A percentile compares a stretch with the other conserved stretches of the same genome.
These are phyloP conservation scores for Trichoderma simmonsii DNA, from an alignment of 2,329 filamentous ascomycete genomes.

Conservation along the genomic window DNA sequence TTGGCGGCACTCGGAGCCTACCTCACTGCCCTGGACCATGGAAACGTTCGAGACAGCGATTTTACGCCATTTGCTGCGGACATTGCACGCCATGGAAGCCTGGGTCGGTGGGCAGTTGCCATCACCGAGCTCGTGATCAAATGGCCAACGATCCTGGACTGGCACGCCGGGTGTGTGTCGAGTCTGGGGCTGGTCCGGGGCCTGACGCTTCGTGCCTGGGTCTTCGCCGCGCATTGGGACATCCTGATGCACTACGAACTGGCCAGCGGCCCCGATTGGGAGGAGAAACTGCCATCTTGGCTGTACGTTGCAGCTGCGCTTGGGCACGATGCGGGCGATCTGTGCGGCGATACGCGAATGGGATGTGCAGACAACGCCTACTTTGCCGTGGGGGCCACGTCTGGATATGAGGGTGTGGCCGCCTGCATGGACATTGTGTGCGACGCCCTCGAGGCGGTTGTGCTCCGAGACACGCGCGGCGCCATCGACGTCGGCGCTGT, in stretches of 20 bases:
- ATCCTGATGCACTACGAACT: slow-evolving; percentile 12
- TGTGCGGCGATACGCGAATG: neutral
- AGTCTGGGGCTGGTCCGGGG: slow-evolving; percentile 1
- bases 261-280: neutral
- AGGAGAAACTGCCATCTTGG: neutral
- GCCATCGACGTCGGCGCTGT: neutral
- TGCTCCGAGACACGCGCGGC: slow-evolving; percentile 5
- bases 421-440: slow-evolving; percentile 16
- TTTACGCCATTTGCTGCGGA: neutral
- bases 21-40: neutral
- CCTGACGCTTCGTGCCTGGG: slow-evolving; percentile 8
- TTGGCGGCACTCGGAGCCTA: neutral
- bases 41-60: slow-evolving; percentile 9
- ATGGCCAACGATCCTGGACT: neutral
- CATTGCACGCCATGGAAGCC: neutral
- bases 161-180: slow-evolving; percentile 11
- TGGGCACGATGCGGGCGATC: slow-evolving; percentile 3
- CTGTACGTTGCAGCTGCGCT: slow-evolving; percentile 3
- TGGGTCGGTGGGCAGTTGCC: neutral
- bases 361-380: slow-evolving; percentile 8
- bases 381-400: slow-evolving; percentile 1
- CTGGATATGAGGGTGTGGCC: slow-evolving; percentile 14
- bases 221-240: neutral
- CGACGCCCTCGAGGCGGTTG: slow-evolving; percentile 6
- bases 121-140: neutral